Conservation (phyloP, 805 yeast species). For the Priceomyces fermenticarens region DNA sequence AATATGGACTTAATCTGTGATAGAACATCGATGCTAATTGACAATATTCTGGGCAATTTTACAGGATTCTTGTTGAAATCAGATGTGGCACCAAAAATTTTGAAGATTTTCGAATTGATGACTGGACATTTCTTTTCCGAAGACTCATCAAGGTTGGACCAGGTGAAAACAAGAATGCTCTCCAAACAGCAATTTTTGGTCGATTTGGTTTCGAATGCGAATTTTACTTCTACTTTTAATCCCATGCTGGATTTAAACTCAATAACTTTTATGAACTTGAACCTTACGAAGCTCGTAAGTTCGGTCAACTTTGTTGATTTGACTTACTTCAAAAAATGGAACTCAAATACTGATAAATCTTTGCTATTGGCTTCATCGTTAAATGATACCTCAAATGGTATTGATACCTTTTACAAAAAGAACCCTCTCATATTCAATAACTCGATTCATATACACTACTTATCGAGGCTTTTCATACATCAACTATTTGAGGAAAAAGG, state of each 20-base stretch:
- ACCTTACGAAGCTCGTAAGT: slow-evolving; percentile 53
- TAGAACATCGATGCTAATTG: slow-evolving; percentile 52
- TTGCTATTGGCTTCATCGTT: slow-evolving; percentile 58
- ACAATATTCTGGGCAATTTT: slow-evolving; percentile 55
- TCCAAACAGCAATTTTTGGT: slow-evolving; percentile 44
- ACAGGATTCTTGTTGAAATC: slow-evolving; percentile 70
- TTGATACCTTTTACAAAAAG: slow-evolving; percentile 42
- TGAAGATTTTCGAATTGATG: slow-evolving; percentile 47
- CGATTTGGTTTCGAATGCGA: slow-evolving; percentile 19
- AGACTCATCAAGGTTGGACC: slow-evolving; percentile 35
- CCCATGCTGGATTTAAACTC: slow-evolving; percentile 31
- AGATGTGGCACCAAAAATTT: slow-evolving; percentile 54
- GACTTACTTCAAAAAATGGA: slow-evolving; percentile 67
- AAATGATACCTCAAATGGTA: slow-evolving; percentile 11
- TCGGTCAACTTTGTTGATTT: slow-evolving; percentile 68
- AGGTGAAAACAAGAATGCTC: slow-evolving; percentile 51
- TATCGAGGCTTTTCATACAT: slow-evolving; percentile 65
- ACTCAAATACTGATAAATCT: slow-evolving; percentile 75
- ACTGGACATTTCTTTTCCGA: slow-evolving; percentile 11
- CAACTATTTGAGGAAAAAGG: slow-evolving; percentile 62
- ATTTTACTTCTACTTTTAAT: slow-evolving; percentile 9
- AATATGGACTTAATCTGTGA: slow-evolving; percentile 35
- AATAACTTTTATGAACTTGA: slow-evolving; percentile 52
- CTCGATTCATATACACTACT: slow-evolving; percentile 64
- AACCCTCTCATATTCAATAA: slow-evolving; percentile 81